Evolutionary conservation across 148 eudicot genomes (phyloP).

Genomic region (Cornus florida): DNA sequence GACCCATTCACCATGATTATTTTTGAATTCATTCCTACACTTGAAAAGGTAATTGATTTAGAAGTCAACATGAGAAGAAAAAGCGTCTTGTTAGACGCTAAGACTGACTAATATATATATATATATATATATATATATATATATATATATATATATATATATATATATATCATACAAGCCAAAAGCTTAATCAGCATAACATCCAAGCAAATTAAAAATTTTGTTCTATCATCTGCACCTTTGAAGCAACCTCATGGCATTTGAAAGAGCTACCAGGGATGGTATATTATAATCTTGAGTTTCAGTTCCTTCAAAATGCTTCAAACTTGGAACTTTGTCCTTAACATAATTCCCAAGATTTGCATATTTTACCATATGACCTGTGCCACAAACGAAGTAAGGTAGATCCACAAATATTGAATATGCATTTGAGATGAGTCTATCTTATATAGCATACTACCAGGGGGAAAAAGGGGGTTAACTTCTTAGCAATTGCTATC

Average conservation of each 20-base stretch:
- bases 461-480: background rate
- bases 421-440: background rate
- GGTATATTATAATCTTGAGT: conserved; percentile 49
- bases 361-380: conserved; percentile 32
- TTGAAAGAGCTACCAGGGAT: conserved; percentile 76
- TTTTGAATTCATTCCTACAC: conserved; percentile 74
- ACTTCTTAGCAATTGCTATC: background rate
- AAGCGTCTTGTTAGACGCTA: background rate
- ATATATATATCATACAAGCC: background rate
- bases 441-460: background rate
- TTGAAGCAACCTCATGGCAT: conserved; percentile 67
- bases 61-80: conserved; percentile 2
- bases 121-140: too few relatives aligned
- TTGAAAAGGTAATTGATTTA: conserved; percentile 9
- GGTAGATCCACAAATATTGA: background rate
- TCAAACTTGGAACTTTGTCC: conserved; percentile 68
- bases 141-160: too few relatives aligned
- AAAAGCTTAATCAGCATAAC: background rate
- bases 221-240: conserved; percentile 43
- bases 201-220: background rate
- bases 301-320: conserved; percentile 39
- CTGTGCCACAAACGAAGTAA: conserved; percentile 31
- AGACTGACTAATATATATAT: background rate
- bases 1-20: conserved; percentile 86
- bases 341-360: conserved; percentile 66